phyloP scores from a whole-genome alignment of 306 rosid genomes.

The Hippophae tibetana region DNA sequence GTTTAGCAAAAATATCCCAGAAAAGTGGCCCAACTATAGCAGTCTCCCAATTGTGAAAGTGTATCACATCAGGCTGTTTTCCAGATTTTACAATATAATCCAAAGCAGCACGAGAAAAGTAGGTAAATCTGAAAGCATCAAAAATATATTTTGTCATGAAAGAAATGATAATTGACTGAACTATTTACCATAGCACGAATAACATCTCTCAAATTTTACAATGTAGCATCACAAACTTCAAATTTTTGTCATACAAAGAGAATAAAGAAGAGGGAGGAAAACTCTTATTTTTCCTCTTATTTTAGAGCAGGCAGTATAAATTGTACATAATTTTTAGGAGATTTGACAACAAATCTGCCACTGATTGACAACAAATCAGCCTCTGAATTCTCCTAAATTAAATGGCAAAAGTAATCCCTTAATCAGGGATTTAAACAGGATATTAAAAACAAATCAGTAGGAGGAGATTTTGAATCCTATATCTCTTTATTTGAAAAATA shows the following conservation, averaged over 20 bases:
- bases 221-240: neutral
- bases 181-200: slow-evolving; percentile 1
- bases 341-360: too few relatives aligned
- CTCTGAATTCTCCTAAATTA: too few relatives aligned
- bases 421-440: too few relatives aligned
- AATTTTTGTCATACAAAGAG: neutral
- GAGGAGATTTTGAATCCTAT: too few relatives aligned
- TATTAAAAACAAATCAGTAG: too few relatives aligned
- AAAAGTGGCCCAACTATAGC: slow-evolving; percentile 88
- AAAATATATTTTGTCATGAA: slow-evolving; percentile 12
- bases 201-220: slow-evolving; percentile 12
- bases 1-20: slow-evolving; percentile 74
- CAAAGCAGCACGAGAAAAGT: slow-evolving; percentile 85
- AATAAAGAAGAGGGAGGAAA: neutral
- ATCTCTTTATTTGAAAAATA: too few relatives aligned
- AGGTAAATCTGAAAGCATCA: slow-evolving; percentile 58
- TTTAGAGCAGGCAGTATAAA: too few relatives aligned
- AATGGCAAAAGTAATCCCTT: too few relatives aligned
- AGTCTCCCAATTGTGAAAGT: slow-evolving; percentile 92
- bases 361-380: too few relatives aligned
- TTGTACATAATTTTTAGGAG: too few relatives aligned
- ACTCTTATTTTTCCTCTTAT: too few relatives aligned
- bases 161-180: slow-evolving; percentile 4
- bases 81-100: slow-evolving; percentile 81
- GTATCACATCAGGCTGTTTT: slow-evolving; percentile 79